Percentiles rank a stretch among this genome's conserved stretches.
These are phyloP conservation scores for Botrytis pseudocinerea DNA, from an alignment of 2,329 filamentous ascomycete species.

Conservation along the genomic window DNA sequence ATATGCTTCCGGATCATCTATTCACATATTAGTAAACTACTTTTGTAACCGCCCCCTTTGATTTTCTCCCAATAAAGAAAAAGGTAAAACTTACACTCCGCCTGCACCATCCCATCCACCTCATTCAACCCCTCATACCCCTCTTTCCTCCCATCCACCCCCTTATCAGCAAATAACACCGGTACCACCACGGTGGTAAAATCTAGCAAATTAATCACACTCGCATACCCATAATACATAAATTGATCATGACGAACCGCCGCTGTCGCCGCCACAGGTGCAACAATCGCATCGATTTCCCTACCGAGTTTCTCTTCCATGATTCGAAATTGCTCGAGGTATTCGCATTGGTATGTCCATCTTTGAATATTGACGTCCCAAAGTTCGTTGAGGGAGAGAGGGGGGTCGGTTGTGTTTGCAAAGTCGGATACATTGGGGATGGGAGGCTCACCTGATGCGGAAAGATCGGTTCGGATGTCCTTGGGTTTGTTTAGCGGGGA, in stretches of 20 bases:
- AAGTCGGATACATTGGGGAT: slow-evolving; percentile 41
- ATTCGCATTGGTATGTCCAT: slow-evolving; percentile 40
- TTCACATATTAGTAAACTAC: slow-evolving; percentile 29
- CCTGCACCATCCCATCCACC: slow-evolving; percentile 33
- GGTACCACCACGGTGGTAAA: slow-evolving; percentile 46
- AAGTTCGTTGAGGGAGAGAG: slow-evolving; percentile 34
- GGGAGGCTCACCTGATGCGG: slow-evolving; percentile 41
- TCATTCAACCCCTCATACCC: slow-evolving; percentile 31
- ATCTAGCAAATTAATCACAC: slow-evolving; percentile 36
- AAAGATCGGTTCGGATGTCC: slow-evolving; percentile 31
- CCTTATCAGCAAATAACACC: slow-evolving; percentile 46
- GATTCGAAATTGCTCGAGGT: slow-evolving; percentile 40
- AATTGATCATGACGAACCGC: slow-evolving; percentile 38
- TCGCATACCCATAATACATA: slow-evolving; percentile 35
- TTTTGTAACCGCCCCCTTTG: background rate
- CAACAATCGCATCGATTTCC: slow-evolving; percentile 42
- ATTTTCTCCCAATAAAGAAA: background rate
- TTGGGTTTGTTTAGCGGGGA: background rate
- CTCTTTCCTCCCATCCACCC: slow-evolving; percentile 37
- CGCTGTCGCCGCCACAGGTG: slow-evolving; percentile 40
- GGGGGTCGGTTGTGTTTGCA: slow-evolving; percentile 29
- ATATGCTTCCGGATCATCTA: slow-evolving; percentile 36
- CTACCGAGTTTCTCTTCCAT: slow-evolving; percentile 34
- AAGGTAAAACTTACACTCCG: slow-evolving; percentile 33
- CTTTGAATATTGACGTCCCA: slow-evolving; percentile 34